phyloP scores from a whole-genome alignment of 1,284 basidiomycete genomes.

The Marasmius sp. region DNA sequence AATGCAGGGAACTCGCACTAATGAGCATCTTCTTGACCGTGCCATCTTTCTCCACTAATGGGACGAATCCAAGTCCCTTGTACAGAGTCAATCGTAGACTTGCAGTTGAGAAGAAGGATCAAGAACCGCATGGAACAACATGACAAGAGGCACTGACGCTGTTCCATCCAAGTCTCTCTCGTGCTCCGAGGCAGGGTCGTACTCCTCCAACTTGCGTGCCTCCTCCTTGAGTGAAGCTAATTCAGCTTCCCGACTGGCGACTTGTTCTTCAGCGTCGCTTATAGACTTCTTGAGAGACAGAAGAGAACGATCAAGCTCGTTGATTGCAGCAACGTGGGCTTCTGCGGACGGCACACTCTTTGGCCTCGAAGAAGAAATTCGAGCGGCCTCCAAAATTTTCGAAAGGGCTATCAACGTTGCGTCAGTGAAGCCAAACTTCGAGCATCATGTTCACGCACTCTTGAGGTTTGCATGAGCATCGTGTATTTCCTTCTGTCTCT shows the following conservation, averaged over 20 bases:
- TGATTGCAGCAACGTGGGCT: conserved; percentile 58
- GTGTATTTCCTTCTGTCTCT: conserved; percentile 62
- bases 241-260: conserved; percentile 69
- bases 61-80: conserved; percentile 69
- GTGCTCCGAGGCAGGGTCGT: conserved; percentile 71
- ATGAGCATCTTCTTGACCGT: conserved; percentile 63
- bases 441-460: conserved; percentile 35
- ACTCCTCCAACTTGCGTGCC: conserved; percentile 55
- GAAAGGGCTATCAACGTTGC: conserved; percentile 48
- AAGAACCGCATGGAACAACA: conserved; percentile 7
- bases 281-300: conserved; percentile 74
- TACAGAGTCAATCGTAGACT: conserved; percentile 68
- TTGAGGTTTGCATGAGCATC: conserved; percentile 61
- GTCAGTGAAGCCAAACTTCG: background rate
- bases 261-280: conserved; percentile 64
- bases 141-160: conserved; percentile 45
- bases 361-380: conserved; percentile 68
- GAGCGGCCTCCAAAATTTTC: conserved; percentile 65
- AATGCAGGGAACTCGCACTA: conserved; percentile 29
- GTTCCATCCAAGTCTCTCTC: conserved; percentile 64
- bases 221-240: conserved; percentile 66
- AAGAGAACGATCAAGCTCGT: conserved; percentile 61
- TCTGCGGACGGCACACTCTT: conserved; percentile 64
- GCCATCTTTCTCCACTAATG: conserved; percentile 54
- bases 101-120: conserved; percentile 7